A percentile compares a stretch with the other conserved stretches of the same genome.
Conservation (phyloP, 2,329 filamentous ascomycete species). For the Zopfia rhizophila region DNA sequence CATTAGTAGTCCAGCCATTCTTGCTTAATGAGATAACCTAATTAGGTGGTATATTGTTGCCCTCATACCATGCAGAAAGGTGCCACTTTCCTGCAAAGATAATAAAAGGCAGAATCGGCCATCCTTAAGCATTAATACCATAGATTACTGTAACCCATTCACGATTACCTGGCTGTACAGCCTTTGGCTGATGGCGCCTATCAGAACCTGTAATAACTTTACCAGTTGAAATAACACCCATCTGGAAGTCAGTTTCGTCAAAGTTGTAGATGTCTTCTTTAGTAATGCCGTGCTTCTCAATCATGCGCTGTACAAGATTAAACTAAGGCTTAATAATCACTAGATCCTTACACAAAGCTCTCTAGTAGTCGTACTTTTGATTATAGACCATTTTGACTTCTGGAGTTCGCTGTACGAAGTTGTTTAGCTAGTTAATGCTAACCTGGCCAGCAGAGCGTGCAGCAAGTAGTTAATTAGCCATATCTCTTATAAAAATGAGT, state of each 20-base stretch:
- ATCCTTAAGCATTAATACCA: slow-evolving; percentile 12
- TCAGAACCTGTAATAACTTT: slow-evolving; percentile 38
- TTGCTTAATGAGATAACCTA: slow-evolving; percentile 39
- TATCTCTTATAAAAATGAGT: no score
- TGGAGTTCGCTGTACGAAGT: slow-evolving; percentile 15
- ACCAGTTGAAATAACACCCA: slow-evolving; percentile 32
- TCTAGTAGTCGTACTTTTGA: slow-evolving; percentile 13
- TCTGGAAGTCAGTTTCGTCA: slow-evolving; percentile 43
- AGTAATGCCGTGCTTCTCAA: slow-evolving; percentile 14
- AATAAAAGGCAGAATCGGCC: slow-evolving; percentile 15
- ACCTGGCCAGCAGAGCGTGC: slow-evolving; percentile 9
- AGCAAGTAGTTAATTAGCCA: slow-evolving; percentile 23
- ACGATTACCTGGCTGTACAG: slow-evolving; percentile 35
- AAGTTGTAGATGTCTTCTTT: slow-evolving; percentile 24
- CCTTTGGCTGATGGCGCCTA: slow-evolving; percentile 25
- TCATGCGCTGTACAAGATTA: slow-evolving; percentile 1
- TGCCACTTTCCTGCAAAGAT: slow-evolving; percentile 12
- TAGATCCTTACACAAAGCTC: slow-evolving; percentile 14
- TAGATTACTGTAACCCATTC: slow-evolving; percentile 36
- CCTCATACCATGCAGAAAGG: slow-evolving; percentile 13
- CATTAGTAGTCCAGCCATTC: slow-evolving; percentile 50
- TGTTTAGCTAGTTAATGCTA: slow-evolving; percentile 14
- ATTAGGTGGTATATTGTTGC: slow-evolving; percentile 18
- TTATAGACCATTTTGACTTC: slow-evolving; percentile 7
- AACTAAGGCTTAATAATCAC: slow-evolving; percentile 12